Evolutionary conservation across 805 yeast species (phyloP).

Genomic region (Barnettozyma pratensis): DNA sequence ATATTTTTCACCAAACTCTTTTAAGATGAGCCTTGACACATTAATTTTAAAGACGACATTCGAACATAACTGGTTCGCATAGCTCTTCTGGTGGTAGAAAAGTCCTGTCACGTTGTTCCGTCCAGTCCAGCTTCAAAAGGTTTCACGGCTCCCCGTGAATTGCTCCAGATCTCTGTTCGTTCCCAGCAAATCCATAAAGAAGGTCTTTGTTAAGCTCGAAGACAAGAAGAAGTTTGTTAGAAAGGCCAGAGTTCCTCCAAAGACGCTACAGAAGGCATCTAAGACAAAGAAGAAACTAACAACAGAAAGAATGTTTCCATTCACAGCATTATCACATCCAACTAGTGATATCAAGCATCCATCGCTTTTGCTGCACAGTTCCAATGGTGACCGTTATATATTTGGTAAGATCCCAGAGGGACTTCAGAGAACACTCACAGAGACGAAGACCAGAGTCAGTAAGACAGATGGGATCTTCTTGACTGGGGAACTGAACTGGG

Average conservation of each 20-base stretch:
- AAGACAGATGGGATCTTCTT: slow-evolving; percentile 63
- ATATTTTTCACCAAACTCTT: background rate
- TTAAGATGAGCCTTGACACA: slow-evolving; percentile 7
- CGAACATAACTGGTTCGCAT: background rate
- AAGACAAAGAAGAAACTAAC: background rate
- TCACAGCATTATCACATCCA: slow-evolving; percentile 53
- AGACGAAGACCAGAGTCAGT: slow-evolving; percentile 50
- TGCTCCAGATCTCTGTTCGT: slow-evolving; percentile 8
- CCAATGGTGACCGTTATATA: slow-evolving; percentile 42
- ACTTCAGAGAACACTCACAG: slow-evolving; percentile 67
- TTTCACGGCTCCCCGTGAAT: slow-evolving; percentile 13
- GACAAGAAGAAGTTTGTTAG: background rate
- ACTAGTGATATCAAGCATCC: slow-evolving; percentile 59
- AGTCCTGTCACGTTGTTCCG: background rate
- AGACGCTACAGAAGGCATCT: background rate
- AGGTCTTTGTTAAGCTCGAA: background rate
- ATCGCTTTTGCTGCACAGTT: slow-evolving; percentile 38
- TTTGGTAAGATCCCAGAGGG: slow-evolving; percentile 88
- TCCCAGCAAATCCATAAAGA: background rate
- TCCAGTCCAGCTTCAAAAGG: background rate
- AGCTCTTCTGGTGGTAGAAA: background rate
- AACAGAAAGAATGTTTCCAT: slow-evolving; percentile 38
- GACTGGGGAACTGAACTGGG: slow-evolving; percentile 77
- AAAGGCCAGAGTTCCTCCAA: too few relatives aligned
- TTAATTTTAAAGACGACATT: background rate